Evolutionary conservation across 352 stramenopile species (phyloP).

Genomic region (Phytophthora pistaciae): DNA sequence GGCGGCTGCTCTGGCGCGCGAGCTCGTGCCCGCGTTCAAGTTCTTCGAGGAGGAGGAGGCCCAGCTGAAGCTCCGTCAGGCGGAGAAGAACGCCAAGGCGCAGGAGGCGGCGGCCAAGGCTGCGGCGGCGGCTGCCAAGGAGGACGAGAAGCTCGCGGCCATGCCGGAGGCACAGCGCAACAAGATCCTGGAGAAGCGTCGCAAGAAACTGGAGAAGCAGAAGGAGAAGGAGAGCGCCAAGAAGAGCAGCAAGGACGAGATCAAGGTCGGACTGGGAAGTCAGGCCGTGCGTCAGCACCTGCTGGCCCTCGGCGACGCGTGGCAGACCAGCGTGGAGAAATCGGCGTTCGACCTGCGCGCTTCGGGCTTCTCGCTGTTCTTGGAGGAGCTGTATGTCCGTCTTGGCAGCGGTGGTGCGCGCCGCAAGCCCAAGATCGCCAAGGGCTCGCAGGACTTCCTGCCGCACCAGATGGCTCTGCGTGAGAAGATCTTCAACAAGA

Average conservation of each 20-base stretch:
- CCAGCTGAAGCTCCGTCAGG: conserved; percentile 56
- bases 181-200: conserved; percentile 83
- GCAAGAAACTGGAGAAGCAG: conserved; percentile 87
- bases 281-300: conserved; percentile 68
- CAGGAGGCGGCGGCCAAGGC: conserved; percentile 77
- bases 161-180: conserved; percentile 81
- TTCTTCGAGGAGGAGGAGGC: conserved; percentile 75
- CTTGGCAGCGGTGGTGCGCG: conserved; percentile 76
- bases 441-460: conserved; percentile 96
- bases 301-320: conserved; percentile 30
- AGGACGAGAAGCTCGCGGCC: conserved; percentile 83
- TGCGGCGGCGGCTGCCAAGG: conserved; percentile 76
- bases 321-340: conserved; percentile 39
- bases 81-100: conserved; percentile 69
- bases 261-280: conserved; percentile 75
- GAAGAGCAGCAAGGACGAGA: conserved; percentile 70
- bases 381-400: conserved; percentile 75
- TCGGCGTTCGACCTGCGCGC: conserved; percentile 72
- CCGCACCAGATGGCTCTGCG: conserved; percentile 97
- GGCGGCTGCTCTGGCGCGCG: conserved; percentile 45
- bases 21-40: conserved; percentile 59
- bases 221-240: conserved; percentile 84
- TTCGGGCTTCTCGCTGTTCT: conserved; percentile 46
- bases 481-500: conserved; percentile 97
- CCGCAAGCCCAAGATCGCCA: conserved; percentile 90